These are phyloP conservation scores for Globisporangium orthogonon DNA, from an alignment of 352 stramenopile genomes.

Conservation along the genomic window DNA sequence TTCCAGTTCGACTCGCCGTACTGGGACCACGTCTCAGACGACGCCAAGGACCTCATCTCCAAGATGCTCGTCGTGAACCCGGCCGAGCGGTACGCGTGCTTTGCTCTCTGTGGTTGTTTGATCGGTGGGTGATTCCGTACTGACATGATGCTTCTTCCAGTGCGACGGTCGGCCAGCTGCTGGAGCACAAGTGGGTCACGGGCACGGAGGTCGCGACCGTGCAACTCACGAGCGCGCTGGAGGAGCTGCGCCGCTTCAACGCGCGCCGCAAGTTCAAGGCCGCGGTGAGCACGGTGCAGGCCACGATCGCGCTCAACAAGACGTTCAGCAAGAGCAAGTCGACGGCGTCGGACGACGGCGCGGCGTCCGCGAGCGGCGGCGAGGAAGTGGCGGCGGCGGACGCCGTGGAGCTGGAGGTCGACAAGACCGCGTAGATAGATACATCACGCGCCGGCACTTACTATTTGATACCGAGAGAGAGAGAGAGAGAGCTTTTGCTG, in stretches of 20 bases:
- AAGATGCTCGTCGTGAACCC: constrained; percentile 91
- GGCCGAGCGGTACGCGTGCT: constrained; percentile 53
- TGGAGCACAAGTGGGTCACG: constrained; percentile 90
- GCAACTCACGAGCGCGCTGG: constrained; percentile 88
- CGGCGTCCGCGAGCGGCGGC: constrained; percentile 1
- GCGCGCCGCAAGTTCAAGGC: constrained; percentile 93
- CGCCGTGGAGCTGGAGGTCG: constrained; percentile 19
- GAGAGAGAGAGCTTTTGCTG: too few relatives aligned
- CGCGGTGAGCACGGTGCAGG: constrained; percentile 84
- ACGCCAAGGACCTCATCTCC: constrained; percentile 94
- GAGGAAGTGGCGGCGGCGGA: constrained; percentile 11
- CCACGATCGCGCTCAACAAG: constrained; percentile 69
- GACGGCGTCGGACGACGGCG: constrained; percentile 11
- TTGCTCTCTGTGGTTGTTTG: neutral
- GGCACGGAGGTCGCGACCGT: constrained; percentile 77
- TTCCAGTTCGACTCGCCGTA: constrained; percentile 96
- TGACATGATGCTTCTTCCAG: constrained; percentile 20
- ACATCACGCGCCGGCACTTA: neutral
- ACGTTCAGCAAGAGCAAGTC: constrained; percentile 61
- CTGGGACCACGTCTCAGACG: constrained; percentile 90
- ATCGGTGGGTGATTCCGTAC: neutral
- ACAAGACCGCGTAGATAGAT: constrained; percentile 9
- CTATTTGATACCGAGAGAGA: neutral
- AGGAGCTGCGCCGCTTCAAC: constrained; percentile 92
- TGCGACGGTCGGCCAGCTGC: constrained; percentile 75